Evolutionary conservation across 306 rosid species (phyloP).

Genomic region (Gillenia trifoliata): DNA sequence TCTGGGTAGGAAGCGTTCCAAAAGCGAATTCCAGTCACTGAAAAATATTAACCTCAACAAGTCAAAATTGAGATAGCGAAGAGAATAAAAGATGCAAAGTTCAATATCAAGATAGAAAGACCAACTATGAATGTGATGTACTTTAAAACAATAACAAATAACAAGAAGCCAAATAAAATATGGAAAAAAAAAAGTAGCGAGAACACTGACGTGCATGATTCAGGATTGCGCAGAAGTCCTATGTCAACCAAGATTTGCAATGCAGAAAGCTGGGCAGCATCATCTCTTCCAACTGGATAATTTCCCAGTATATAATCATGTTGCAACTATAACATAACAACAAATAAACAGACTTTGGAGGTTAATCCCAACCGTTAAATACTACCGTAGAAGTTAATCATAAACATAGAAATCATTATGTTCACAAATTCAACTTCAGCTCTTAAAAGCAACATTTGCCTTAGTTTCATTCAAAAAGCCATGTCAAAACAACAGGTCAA

Average conservation of each 20-base stretch:
- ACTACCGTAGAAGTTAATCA: not conserved
- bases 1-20: slow-evolving; percentile 80
- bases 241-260: slow-evolving; percentile 87
- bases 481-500: not conserved
- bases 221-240: slow-evolving; percentile 63
- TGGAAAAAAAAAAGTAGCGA: slow-evolving; percentile 17
- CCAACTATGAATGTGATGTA: too few relatives aligned
- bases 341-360: slow-evolving; percentile 13
- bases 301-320: slow-evolving; percentile 92
- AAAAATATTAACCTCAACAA: slow-evolving; percentile 24
- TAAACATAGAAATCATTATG: not conserved
- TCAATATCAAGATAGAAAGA: not conserved
- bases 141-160: not conserved
- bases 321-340: slow-evolving; percentile 51
- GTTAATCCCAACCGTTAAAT: not conserved
- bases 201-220: slow-evolving; percentile 77
- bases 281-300: slow-evolving; percentile 93
- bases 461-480: not conserved
- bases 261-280: slow-evolving; percentile 89
- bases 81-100: slow-evolving; percentile 2
- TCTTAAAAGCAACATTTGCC: not conserved
- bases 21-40: slow-evolving; percentile 90
- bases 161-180: not conserved
- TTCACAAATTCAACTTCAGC: not conserved
- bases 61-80: not conserved